Conservation (phyloP, 768 basidiomycete genomes). For the Fomitopsis serialis region DNA sequence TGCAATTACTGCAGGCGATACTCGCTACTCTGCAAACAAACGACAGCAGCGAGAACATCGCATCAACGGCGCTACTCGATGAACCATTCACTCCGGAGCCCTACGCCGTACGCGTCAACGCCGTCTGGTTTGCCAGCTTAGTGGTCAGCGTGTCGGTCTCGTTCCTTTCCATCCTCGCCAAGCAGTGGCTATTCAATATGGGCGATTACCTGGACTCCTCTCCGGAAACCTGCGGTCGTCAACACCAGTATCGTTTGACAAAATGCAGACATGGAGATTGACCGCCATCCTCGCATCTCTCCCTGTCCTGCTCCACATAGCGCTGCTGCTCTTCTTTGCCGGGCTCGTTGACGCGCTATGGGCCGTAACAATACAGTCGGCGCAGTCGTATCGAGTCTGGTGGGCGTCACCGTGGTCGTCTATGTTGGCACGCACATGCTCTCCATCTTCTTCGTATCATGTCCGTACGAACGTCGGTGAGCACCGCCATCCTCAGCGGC, state of each 20-base stretch:
- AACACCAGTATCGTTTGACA: slow-evolving; percentile 35
- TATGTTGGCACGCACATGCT: slow-evolving; percentile 14
- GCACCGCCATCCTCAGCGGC: slow-evolving; percentile 43
- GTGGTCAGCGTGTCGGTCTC: slow-evolving; percentile 36
- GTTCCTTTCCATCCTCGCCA: slow-evolving; percentile 38
- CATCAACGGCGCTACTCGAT: no score
- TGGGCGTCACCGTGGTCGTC: slow-evolving; percentile 5
- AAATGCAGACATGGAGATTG: slow-evolving; percentile 34
- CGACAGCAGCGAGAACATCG: no score
- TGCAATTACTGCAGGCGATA: slow-evolving; percentile 2
- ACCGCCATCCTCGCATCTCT: slow-evolving; percentile 35
- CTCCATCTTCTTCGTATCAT: slow-evolving; percentile 8
- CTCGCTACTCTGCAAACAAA: not conserved
- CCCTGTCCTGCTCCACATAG: slow-evolving; percentile 42
- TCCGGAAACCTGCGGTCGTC: slow-evolving; percentile 34
- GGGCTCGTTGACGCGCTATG: slow-evolving; percentile 40
- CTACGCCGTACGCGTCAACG: slow-evolving; percentile 35
- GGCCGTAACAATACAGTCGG: slow-evolving; percentile 18
- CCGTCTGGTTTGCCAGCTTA: slow-evolving; percentile 35
- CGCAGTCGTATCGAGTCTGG: slow-evolving; percentile 1
- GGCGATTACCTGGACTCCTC: not conserved
- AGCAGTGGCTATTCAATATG: slow-evolving; percentile 40
- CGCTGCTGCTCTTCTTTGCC: slow-evolving; percentile 45
- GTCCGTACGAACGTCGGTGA: slow-evolving; percentile 16
- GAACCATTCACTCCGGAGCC: no score